Conservation (phyloP, 1,284 basidiomycete genomes). For the Schizophyllum amplum region DNA sequence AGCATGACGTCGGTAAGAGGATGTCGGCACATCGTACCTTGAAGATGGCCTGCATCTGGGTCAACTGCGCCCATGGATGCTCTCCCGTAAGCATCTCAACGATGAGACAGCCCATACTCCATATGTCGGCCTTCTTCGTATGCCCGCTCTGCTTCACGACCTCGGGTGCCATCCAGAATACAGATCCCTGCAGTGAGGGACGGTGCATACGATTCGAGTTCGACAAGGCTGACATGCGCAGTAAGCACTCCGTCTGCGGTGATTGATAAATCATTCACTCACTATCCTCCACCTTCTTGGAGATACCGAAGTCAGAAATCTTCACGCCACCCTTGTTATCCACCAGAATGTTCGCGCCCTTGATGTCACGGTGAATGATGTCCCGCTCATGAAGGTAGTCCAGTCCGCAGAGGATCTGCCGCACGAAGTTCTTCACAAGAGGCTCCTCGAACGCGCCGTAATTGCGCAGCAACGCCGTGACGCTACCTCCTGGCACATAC, state of each 20-base stretch:
- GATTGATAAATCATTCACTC: conserved; percentile 32
- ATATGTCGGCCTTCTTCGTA: conserved; percentile 95
- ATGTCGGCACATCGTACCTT: conserved; percentile 52
- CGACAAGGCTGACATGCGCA: conserved; percentile 54
- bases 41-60: conserved; percentile 99
- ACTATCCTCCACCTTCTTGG: conserved; percentile 97
- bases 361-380: conserved; percentile 98
- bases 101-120: conserved; percentile 95
- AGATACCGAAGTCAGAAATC: conserved; percentile 98
- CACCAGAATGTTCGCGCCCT: conserved; percentile 96
- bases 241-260: conserved; percentile 6
- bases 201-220: conserved; percentile 75
- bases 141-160: conserved; percentile 95
- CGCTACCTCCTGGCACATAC: conserved; percentile 97
- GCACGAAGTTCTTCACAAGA: conserved; percentile 89
- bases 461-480: conserved; percentile 85
- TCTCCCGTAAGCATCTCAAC: conserved; percentile 99
- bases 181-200: conserved; percentile 91
- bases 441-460: conserved; percentile 97
- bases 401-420: conserved; percentile 89
- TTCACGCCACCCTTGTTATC: conserved; percentile 99
- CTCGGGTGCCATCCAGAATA: conserved; percentile 99
- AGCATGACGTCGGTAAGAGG: background rate
- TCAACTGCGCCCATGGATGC: conserved; percentile 94
- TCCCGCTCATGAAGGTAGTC: conserved; percentile 90